These are phyloP conservation scores for Plasmodium vinckei DNA, from an alignment of 169 alveolate species.

Conservation along the genomic window DNA sequence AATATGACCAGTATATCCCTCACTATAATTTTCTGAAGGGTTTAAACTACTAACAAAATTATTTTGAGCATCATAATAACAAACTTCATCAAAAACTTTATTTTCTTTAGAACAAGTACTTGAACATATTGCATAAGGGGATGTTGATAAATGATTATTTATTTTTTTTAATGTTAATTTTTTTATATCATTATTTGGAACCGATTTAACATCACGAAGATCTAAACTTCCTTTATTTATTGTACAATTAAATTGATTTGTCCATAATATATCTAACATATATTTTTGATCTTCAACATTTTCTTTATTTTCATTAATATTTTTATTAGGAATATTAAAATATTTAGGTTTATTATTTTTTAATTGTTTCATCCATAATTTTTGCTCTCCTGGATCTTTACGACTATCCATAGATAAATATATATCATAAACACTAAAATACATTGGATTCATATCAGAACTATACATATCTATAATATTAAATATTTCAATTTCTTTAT, in stretches of 20 bases:
- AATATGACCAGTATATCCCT: slow-evolving; percentile 15
- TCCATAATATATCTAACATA: slow-evolving; percentile 24
- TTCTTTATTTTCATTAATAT: background rate
- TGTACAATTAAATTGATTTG: slow-evolving; percentile 39
- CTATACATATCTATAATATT: slow-evolving; percentile 29
- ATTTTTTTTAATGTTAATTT: slow-evolving; percentile 24
- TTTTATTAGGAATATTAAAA: slow-evolving; percentile 6
- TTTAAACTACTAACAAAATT: slow-evolving; percentile 36
- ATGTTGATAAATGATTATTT: slow-evolving; percentile 15
- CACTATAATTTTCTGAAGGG: slow-evolving; percentile 18
- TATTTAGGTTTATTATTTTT: slow-evolving; percentile 19
- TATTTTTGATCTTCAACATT: background rate
- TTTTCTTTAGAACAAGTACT: slow-evolving; percentile 45
- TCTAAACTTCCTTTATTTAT: slow-evolving; percentile 59
- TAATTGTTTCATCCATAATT: slow-evolving; percentile 1
- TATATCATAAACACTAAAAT: slow-evolving; percentile 38
- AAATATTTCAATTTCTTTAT: slow-evolving; percentile 7
- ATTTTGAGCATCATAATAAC: slow-evolving; percentile 31
- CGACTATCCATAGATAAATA: slow-evolving; percentile 18
- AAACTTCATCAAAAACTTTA: slow-evolving; percentile 20
- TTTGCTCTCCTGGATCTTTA: slow-evolving; percentile 2
- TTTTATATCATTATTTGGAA: background rate
- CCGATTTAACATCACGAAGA: slow-evolving; percentile 8
- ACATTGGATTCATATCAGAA: slow-evolving; percentile 30
- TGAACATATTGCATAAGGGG: slow-evolving; percentile 28